Base-by-base conservation (phyloP, 2,329 filamentous ascomycete genomes). In the Neofusicoccum sp. region DNA sequence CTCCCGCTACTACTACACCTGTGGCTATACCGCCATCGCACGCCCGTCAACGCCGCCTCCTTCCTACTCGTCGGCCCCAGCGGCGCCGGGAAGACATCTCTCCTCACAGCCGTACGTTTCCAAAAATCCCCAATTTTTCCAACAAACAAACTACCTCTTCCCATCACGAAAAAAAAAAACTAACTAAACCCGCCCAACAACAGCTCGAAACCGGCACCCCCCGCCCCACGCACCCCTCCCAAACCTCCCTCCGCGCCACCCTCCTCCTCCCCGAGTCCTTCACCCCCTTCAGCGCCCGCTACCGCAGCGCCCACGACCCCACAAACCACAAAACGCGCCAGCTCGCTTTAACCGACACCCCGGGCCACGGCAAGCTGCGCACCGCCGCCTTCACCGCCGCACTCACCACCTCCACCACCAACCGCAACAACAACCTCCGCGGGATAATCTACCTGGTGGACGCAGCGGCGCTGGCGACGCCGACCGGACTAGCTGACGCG, bases 371-470 rank as follows among this genome's bases (percentile, higher is more conserved):
- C 68, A 99, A 99, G 78, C 86, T 60, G 62, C 90, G 95, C 63
- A 84, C 86, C 68, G 80, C 86, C 65, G 86, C 89, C 3, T 80
- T 89, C 62, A 75, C 80, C 43, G 70, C 79, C 12, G 74, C 75
- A 20, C 72, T 80, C 56, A 70, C 74, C 56, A 70, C 74, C 34
- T 68, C 76, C 62, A 83, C 84, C 65, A n/a, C 49, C 3, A 31
- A 41, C 51, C 43, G 43, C 28, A 56, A n/a, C n/a, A n/a, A n/a
- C n/a, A 53, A 61, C 59, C 78, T 93, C 49, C 84, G 84, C 41
- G 93, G 89, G 16, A 80, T 98, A 57, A 83, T 98, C 56, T 99
- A 93, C 74, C 79, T 97, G 64, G 85, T 96, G n/a, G 95, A 99
- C 74, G 89, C 93, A 9, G 87, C 89, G 9, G 59, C 57, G 33